Conservation (phyloP, 2,329 filamentous ascomycete genomes). For the Verruconis gallopava region DNA sequence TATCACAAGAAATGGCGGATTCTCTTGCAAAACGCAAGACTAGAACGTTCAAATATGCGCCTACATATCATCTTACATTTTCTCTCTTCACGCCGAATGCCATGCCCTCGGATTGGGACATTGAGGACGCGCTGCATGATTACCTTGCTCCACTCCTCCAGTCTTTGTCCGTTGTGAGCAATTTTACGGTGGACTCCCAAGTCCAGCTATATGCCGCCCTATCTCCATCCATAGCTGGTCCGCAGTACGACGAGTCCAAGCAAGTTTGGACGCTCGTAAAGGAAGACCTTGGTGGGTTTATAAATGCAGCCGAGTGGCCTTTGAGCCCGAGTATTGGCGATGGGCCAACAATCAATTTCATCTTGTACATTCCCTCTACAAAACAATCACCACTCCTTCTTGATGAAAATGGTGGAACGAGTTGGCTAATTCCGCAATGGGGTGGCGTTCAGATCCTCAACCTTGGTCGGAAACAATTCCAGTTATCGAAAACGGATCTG, state of each 20-base stretch:
- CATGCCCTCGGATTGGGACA: slow-evolving; percentile 77
- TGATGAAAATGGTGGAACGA: slow-evolving; percentile 44
- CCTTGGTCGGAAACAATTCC: slow-evolving; percentile 24
- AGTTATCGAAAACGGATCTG: slow-evolving; percentile 53
- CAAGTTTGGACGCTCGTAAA: slow-evolving; percentile 59
- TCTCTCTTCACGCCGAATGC: slow-evolving; percentile 79
- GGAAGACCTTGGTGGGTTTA: slow-evolving; percentile 83
- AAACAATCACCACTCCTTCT: slow-evolving; percentile 46
- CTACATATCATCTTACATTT: slow-evolving; percentile 91
- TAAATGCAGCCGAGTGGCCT: slow-evolving; percentile 97
- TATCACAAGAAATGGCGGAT: slow-evolving; percentile 31
- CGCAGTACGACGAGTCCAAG: slow-evolving; percentile 39
- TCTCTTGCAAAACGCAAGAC: slow-evolving; percentile 58
- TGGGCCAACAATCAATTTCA: slow-evolving; percentile 91
- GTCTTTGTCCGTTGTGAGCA: slow-evolving; percentile 70
- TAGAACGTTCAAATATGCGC: slow-evolving; percentile 77
- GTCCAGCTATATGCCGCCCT: slow-evolving; percentile 79
- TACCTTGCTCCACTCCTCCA: slow-evolving; percentile 74
- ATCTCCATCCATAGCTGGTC: slow-evolving; percentile 47
- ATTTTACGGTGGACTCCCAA: slow-evolving; percentile 92
- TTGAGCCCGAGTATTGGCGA: slow-evolving; percentile 84
- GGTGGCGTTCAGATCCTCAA: slow-evolving; percentile 64
- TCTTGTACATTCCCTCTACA: slow-evolving; percentile 74
- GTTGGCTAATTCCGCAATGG: slow-evolving; percentile 96
- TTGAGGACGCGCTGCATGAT: slow-evolving; percentile 65